These are phyloP conservation scores for Apiotrichum mycotoxinovorans DNA, from an alignment of 1,284 basidiomycete species.

Conservation along the genomic window DNA sequence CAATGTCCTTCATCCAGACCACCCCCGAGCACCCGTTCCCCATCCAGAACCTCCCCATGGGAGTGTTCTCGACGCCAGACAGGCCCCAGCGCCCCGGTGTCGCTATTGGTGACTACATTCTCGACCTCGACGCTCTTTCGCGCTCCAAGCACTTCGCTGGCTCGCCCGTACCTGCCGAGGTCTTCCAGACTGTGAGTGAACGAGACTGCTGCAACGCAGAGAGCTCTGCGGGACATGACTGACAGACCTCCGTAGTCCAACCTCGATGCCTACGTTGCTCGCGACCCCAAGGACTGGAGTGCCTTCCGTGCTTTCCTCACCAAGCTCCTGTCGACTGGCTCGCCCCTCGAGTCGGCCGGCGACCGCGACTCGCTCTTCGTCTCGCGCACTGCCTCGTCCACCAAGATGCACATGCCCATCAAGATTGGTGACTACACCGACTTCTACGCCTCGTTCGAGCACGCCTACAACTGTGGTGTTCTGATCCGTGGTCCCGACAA, in stretches of 20 bases:
- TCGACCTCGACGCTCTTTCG: slow-evolving; percentile 18
- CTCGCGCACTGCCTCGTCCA: slow-evolving; percentile 1
- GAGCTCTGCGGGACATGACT: too few relatives aligned
- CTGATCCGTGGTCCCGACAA: slow-evolving; percentile 24
- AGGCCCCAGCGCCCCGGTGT: slow-evolving; percentile 14
- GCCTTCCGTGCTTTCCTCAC: slow-evolving; percentile 15
- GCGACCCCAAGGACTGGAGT: slow-evolving; percentile 15
- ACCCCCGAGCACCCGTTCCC: slow-evolving; percentile 17
- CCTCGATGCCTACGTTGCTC: slow-evolving; percentile 14
- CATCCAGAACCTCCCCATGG: slow-evolving; percentile 21
- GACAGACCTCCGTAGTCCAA: background rate
- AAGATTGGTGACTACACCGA: slow-evolving; percentile 23
- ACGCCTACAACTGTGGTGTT: slow-evolving; percentile 25
- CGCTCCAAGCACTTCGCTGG: slow-evolving; percentile 4
- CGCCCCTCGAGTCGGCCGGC: slow-evolving; percentile 10
- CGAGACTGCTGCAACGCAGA: background rate
- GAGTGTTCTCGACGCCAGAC: slow-evolving; percentile 14
- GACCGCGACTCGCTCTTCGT: slow-evolving; percentile 10
- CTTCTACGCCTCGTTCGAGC: slow-evolving; percentile 24
- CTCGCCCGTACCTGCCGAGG: slow-evolving; percentile 10
- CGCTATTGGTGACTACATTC: slow-evolving; percentile 20
- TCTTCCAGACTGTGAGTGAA: slow-evolving; percentile 17
- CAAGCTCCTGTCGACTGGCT: slow-evolving; percentile 9
- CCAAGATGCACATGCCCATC: slow-evolving; percentile 19
- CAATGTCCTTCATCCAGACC: slow-evolving; percentile 15